Evolutionary conservation across 1,284 basidiomycete genomes (phyloP).

Genomic region (Psilocybe mexicana): DNA sequence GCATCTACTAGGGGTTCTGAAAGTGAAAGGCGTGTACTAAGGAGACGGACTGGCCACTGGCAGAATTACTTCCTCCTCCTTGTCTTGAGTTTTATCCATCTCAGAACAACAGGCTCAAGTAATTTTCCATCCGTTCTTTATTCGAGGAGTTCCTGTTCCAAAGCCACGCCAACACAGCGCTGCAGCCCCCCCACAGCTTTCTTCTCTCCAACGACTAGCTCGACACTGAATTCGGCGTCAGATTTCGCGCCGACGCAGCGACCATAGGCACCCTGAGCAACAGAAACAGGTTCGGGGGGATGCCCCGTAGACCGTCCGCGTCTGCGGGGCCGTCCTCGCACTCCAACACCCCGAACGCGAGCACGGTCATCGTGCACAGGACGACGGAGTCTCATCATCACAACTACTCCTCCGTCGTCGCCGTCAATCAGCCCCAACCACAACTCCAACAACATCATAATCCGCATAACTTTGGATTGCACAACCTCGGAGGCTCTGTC

Average conservation of each 20-base stretch:
- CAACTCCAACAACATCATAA: conserved; percentile 14
- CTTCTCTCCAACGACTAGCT: neutral
- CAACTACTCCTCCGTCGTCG: conserved; percentile 14
- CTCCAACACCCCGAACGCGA: conserved; percentile 21
- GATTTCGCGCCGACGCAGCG: neutral
- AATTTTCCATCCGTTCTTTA: neutral
- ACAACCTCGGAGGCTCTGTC: conserved; percentile 33
- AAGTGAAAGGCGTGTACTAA: conserved; percentile 1
- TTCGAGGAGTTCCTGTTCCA: too few relatives aligned
- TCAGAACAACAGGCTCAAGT: conserved; percentile 3
- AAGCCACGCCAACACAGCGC: too few relatives aligned
- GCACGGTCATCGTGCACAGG: conserved; percentile 32
- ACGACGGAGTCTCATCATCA: conserved; percentile 41
- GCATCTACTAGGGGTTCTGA: conserved; percentile 10
- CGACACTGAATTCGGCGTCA: neutral
- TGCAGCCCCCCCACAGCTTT: too few relatives aligned
- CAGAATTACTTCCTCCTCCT: conserved; percentile 14
- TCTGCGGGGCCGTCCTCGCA: conserved; percentile 29
- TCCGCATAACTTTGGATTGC: conserved; percentile 30
- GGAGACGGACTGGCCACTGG: neutral
- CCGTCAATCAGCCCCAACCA: conserved; percentile 26
- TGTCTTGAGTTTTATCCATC: conserved; percentile 19
- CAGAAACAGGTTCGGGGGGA: conserved; percentile 9
- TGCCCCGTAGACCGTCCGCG: conserved; percentile 40
- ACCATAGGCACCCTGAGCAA: conserved; percentile 4